Percentiles rank a stretch among this genome's conserved stretches.
Evolutionary conservation across 352 stramenopile genomes (phyloP).

Genomic region (Phytophthora melonis): DNA sequence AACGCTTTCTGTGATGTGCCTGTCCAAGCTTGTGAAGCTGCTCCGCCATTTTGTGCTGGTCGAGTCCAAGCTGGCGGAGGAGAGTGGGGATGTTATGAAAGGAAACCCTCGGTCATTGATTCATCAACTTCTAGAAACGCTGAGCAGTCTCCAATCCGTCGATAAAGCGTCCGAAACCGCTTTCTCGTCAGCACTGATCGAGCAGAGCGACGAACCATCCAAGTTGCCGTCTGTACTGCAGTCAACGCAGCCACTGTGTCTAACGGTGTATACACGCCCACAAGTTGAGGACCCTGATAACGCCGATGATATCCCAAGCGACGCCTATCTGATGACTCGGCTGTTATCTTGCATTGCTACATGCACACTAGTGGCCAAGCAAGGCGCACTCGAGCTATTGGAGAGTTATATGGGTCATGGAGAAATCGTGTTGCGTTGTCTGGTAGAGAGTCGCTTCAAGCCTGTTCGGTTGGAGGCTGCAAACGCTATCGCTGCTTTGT

Average conservation of each 20-base stretch:
- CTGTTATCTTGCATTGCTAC: slow-evolving; percentile 63
- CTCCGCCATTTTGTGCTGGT: slow-evolving; percentile 77
- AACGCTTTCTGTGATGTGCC: slow-evolving; percentile 67
- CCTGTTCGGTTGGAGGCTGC: slow-evolving; percentile 61
- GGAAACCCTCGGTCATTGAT: slow-evolving; percentile 45
- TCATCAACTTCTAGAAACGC: slow-evolving; percentile 51
- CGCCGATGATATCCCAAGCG: slow-evolving; percentile 50
- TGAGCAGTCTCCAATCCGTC: slow-evolving; percentile 45
- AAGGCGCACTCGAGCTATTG: slow-evolving; percentile 48
- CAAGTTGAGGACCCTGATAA: slow-evolving; percentile 62
- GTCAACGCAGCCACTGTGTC: slow-evolving; percentile 26
- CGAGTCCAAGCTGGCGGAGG: slow-evolving; percentile 44
- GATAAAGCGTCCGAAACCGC: slow-evolving; percentile 26
- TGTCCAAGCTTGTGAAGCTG: slow-evolving; percentile 77
- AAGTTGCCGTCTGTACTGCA: slow-evolving; percentile 15
- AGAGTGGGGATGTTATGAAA: slow-evolving; percentile 35
- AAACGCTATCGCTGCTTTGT: slow-evolving; percentile 52
- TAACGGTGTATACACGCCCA: slow-evolving; percentile 48
- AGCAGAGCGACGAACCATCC: slow-evolving; percentile 2
- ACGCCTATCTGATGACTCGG: slow-evolving; percentile 68
- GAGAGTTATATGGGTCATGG: slow-evolving; percentile 48
- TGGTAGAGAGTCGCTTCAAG: slow-evolving; percentile 58
- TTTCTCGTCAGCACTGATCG: not conserved
- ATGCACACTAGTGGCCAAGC: slow-evolving; percentile 37
- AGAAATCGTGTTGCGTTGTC: slow-evolving; percentile 51